These are phyloP conservation scores for Pleurotus ostreatus DNA, from an alignment of 768 basidiomycete genomes.

Conservation along the genomic window DNA sequence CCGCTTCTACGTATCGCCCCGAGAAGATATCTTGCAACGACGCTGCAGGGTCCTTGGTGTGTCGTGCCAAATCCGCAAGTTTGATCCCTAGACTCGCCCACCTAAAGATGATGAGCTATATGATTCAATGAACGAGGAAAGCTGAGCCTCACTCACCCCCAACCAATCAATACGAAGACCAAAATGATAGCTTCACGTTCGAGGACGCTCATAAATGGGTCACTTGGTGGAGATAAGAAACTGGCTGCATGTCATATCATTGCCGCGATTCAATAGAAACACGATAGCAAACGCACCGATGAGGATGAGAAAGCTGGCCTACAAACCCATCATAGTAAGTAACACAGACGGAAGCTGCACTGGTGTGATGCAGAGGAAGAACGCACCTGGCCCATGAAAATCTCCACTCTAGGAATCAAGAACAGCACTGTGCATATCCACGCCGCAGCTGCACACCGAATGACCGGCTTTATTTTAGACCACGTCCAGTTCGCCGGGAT, in stretches of 20 bases:
- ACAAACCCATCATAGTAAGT: neutral
- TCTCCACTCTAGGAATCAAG: slow-evolving; percentile 45
- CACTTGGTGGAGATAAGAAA: slow-evolving; percentile 62
- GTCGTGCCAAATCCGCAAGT: slow-evolving; percentile 55
- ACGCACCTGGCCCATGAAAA: slow-evolving; percentile 54
- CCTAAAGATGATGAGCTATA: slow-evolving; percentile 25
- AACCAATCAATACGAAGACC: slow-evolving; percentile 41
- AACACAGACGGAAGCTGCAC: neutral
- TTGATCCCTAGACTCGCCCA: slow-evolving; percentile 67
- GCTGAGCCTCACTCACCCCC: slow-evolving; percentile 49
- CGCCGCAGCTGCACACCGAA: slow-evolving; percentile 58
- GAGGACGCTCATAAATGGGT: slow-evolving; percentile 63
- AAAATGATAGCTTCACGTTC: slow-evolving; percentile 62
- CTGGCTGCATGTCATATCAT: slow-evolving; percentile 33
- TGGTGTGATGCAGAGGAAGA: neutral
- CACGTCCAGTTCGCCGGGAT: slow-evolving; percentile 52
- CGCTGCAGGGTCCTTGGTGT: slow-evolving; percentile 33
- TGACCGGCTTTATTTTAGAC: slow-evolving; percentile 56
- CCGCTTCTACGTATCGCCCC: slow-evolving; percentile 56
- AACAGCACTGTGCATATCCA: slow-evolving; percentile 62
- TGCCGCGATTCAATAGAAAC: neutral
- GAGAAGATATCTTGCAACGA: slow-evolving; percentile 34
- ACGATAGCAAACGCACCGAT: slow-evolving; percentile 36
- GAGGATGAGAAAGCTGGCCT: slow-evolving; percentile 66
- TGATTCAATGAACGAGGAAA: neutral